Conservation (phyloP, 2,329 filamentous ascomycete genomes). For the Intubia oerlemansii region DNA sequence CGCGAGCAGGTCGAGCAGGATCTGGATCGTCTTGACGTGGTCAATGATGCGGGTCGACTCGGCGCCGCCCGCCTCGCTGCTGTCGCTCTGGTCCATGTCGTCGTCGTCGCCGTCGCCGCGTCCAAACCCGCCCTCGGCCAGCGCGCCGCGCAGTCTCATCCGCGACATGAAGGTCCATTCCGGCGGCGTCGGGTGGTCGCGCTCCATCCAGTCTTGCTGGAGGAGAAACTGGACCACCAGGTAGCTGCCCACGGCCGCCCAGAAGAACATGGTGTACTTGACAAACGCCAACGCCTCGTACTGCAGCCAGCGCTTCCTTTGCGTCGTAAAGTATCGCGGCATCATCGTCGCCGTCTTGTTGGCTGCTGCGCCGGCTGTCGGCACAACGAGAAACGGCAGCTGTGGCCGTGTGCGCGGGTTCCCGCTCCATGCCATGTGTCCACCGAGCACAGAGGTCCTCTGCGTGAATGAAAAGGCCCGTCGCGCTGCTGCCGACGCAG, state of each 20-base stretch:
- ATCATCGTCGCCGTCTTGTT: conserved; percentile 10
- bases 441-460: too few species aligned
- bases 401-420: too few species aligned
- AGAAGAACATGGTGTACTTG: conserved; percentile 46
- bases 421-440: too few species aligned
- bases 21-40: conserved; percentile 45
- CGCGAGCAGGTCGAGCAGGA: conserved; percentile 35
- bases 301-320: conserved; percentile 47
- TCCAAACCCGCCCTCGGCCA: conserved; percentile 31
- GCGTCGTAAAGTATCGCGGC: conserved; percentile 58
- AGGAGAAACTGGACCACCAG: conserved; percentile 42
- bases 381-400: conserved; percentile 29
- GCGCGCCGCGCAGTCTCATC: conserved; percentile 43
- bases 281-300: conserved; percentile 48
- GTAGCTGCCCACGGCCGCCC: conserved; percentile 37
- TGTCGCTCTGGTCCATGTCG: not conserved
- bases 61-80: not conserved
- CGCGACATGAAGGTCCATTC: conserved; percentile 62
- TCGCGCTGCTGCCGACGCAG: too few species aligned
- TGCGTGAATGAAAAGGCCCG: too few species aligned
- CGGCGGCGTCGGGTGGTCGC: conserved; percentile 55
- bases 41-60: conserved; percentile 25
- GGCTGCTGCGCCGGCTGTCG: not conserved
- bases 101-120: conserved; percentile 11
- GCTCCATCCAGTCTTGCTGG: conserved; percentile 55